Conservation (phyloP, 352 stramenopile species). For the Globisporangium spiculum region DNA sequence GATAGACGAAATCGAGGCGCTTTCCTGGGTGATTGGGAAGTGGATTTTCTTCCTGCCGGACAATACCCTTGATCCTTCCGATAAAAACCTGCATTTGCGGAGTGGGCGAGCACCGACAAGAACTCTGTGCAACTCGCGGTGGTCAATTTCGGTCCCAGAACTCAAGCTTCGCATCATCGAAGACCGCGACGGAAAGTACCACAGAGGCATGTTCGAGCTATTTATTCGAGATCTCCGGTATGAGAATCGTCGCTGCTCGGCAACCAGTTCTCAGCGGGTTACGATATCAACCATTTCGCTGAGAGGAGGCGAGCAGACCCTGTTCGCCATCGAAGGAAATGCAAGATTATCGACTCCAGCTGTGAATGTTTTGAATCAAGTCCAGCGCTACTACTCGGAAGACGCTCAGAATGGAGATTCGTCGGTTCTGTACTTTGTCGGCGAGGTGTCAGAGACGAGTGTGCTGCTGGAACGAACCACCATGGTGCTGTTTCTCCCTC, state of each 20-base stretch:
- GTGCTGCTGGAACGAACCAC: conserved; percentile 26
- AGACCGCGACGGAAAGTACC: conserved; percentile 14
- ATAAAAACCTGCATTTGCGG: conserved; percentile 31
- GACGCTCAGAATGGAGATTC: conserved; percentile 4
- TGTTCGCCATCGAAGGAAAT: conserved; percentile 41
- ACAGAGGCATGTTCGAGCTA: conserved; percentile 22
- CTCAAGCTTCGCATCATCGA: conserved; percentile 32
- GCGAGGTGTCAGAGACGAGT: conserved; percentile 23
- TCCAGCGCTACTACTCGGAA: conserved; percentile 38
- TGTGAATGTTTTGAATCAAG: conserved; percentile 39
- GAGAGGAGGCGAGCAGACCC: conserved; percentile 27
- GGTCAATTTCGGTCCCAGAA: conserved; percentile 27
- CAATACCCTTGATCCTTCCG: conserved; percentile 15
- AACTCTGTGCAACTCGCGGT: conserved; percentile 30
- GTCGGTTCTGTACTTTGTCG: conserved; percentile 15
- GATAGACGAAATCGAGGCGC: conserved; percentile 55
- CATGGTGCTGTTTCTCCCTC: conserved; percentile 43
- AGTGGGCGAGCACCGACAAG: conserved; percentile 22
- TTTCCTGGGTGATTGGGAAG: conserved; percentile 71
- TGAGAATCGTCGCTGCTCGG: conserved; percentile 34
- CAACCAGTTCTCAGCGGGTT: conserved; percentile 27
- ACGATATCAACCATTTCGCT: conserved; percentile 23
- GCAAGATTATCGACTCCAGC: conserved; percentile 35
- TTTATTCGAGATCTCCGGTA: conserved; percentile 33
- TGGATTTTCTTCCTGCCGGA: conserved; percentile 76